Base-by-base conservation (phyloP, 73 alveolate species). In the Symbiodinium natans region DNA sequence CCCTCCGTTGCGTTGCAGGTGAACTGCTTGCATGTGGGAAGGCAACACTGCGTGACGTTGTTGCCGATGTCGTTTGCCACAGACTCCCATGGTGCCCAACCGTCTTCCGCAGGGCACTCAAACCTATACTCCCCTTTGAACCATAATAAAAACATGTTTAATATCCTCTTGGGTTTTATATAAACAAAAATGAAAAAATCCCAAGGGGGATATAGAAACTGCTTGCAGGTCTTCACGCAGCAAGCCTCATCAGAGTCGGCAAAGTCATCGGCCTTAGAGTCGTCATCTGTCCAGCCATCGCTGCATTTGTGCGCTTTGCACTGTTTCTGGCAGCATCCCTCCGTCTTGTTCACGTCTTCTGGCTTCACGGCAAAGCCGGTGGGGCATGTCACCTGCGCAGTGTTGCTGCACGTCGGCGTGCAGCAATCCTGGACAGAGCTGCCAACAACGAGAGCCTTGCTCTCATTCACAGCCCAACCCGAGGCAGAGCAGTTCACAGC, bases 181-280 rank as follows among this genome's bases (percentile, higher is more conserved):
- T n/a, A n/a, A n/a, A n/a, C n/a, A n/a, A n/a, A n/a, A n/a, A n/a
- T n/a, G n/a, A n/a, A n/a, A n/a, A n/a, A n/a, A n/a, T n/a, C n/a
- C n/a, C n/a, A n/a, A n/a, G n/a, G n/a, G n/a, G n/a, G n/a, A n/a
- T n/a, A n/a, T n/a, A n/a, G n/a, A n/a, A 88, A 90, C 97, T 90
- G 71, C 97, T 90, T 68, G 88, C 97, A 90, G 52, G 97, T 90
- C 54, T 84, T 84, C 43, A 41, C 39, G 97, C 97, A 90, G 97
- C 97, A 90, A 15, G 75, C 97, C 97, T 59, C 95, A 31, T 88
- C 86, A 17, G 68, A 36, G 31, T 34, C 85, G 39, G 86, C 85
- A 59, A 59, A 88, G 42, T 83, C 68, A 59, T 68, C 85, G 73
- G 75, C 95, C 95, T 88, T 90, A 29, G 86, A 82, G 39, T 41